Evolutionary conservation across 345 rosid species (phyloP).

Genomic region (Jatropha curcas): DNA sequence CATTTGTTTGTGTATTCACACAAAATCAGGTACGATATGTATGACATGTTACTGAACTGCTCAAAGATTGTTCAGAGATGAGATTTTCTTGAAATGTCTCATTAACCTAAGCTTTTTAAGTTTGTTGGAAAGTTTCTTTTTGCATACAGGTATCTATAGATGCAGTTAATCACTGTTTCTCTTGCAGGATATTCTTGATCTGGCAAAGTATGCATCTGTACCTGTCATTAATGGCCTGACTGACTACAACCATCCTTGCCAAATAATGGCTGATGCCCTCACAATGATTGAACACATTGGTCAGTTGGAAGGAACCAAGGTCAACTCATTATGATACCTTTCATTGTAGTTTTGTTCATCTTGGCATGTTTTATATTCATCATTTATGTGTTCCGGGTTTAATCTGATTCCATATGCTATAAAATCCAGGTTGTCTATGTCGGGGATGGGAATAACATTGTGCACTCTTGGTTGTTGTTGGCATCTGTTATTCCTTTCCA

Average conservation of each 20-base stretch:
- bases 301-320: conserved; percentile 90
- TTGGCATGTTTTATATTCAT: not conserved
- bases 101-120: not conserved
- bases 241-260: conserved; percentile 94
- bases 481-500: conserved; percentile 96
- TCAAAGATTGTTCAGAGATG: not conserved
- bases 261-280: conserved; percentile 98
- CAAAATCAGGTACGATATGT: not conserved
- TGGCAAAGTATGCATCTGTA: conserved; percentile 79
- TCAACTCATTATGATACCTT: conserved; percentile 22
- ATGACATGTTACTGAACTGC: not conserved
- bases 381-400: conserved; percentile 4
- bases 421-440: conserved; percentile 84
- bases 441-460: conserved; percentile 95
- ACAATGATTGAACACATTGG: conserved; percentile 90
- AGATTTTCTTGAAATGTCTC: not conserved
- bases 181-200: conserved; percentile 80
- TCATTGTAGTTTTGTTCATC: conserved; percentile 8
- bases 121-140: not conserved
- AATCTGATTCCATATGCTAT: conserved; percentile 2
- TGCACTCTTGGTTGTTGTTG: conserved; percentile 89
- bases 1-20: not conserved
- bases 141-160: not conserved
- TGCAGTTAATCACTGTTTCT: conserved; percentile 18
- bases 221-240: conserved; percentile 93